Percentiles rank a stretch among this genome's conserved stretches.
phyloP scores from a whole-genome alignment of 2,329 filamentous ascomycete genomes.

The Blastomyces gilchristii region DNA sequence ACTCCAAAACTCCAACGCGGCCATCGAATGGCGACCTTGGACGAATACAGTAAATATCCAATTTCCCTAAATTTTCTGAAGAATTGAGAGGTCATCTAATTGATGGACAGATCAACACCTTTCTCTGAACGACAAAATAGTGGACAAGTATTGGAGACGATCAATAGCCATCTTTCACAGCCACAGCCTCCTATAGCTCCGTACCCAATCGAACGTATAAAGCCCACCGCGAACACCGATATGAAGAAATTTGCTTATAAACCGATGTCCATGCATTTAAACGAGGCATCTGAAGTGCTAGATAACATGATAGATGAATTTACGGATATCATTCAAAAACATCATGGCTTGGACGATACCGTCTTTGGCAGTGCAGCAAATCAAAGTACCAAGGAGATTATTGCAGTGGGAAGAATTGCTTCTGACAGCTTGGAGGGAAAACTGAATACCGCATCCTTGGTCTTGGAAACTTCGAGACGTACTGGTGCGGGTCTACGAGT shows the following conservation, averaged over 20 bases:
- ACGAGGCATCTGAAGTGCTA: constrained; percentile 82
- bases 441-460: constrained; percentile 72
- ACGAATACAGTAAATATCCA: not conserved
- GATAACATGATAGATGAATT: constrained; percentile 96
- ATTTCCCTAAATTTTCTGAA: not conserved
- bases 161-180: constrained; percentile 63
- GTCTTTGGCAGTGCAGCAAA: constrained; percentile 79
- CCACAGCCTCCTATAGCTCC: constrained; percentile 62
- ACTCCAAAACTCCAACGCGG: constrained; percentile 29
- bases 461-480: constrained; percentile 77
- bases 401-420: constrained; percentile 84
- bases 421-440: constrained; percentile 74
- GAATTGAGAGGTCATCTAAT: constrained; percentile 18
- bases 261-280: constrained; percentile 87
- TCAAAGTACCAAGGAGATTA: constrained; percentile 74
- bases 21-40: constrained; percentile 22
- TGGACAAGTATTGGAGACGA: constrained; percentile 70
- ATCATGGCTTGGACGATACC: constrained; percentile 65
- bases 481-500: constrained; percentile 74
- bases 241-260: constrained; percentile 86
- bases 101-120: constrained; percentile 36
- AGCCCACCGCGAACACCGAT: constrained; percentile 75
- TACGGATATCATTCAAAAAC: constrained; percentile 57
- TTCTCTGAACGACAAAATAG: constrained; percentile 70
- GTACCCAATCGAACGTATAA: constrained; percentile 66